Conservation (phyloP, 2,329 filamentous ascomycete species). For the Alternaria novae-zelandiae region DNA sequence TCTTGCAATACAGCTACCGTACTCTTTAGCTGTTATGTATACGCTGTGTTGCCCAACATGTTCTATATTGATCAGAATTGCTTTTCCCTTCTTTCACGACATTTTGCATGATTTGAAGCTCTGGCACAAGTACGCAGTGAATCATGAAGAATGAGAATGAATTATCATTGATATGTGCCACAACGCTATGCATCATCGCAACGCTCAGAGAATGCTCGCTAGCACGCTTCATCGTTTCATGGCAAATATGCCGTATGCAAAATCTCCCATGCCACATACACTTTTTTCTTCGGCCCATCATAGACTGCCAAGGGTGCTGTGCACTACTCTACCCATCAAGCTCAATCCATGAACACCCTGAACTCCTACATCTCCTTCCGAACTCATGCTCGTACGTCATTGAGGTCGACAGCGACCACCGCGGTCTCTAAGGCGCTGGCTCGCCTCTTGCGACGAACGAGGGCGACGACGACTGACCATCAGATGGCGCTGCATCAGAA, state of each 20-base stretch:
- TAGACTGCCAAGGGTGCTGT: neutral
- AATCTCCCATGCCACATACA: neutral
- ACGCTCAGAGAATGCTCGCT: neutral
- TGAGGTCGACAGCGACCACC: neutral
- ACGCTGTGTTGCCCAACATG: too few relatives aligned
- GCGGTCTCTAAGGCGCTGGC: neutral
- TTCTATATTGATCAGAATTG: too few relatives aligned
- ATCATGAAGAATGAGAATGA: neutral
- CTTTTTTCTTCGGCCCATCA: neutral
- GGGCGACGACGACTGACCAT: neutral
- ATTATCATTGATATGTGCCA: neutral
- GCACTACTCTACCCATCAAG: neutral
- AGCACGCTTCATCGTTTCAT: neutral
- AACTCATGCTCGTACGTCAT: neutral
- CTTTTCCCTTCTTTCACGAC: too few relatives aligned
- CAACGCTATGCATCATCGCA: neutral
- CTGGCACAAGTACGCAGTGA: neutral
- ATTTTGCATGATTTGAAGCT: too few relatives aligned
- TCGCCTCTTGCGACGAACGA: neutral
- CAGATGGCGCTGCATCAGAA: neutral
- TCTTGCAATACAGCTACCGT: neutral
- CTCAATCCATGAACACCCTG: neutral
- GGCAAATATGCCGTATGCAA: neutral
- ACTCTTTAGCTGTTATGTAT: neutral
- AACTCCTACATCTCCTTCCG: neutral